A percentile compares a stretch with the other conserved stretches of the same genome.
These are phyloP conservation scores for Lachnellula hyalina DNA, from an alignment of 2,329 filamentous ascomycete species.

Conservation along the genomic window DNA sequence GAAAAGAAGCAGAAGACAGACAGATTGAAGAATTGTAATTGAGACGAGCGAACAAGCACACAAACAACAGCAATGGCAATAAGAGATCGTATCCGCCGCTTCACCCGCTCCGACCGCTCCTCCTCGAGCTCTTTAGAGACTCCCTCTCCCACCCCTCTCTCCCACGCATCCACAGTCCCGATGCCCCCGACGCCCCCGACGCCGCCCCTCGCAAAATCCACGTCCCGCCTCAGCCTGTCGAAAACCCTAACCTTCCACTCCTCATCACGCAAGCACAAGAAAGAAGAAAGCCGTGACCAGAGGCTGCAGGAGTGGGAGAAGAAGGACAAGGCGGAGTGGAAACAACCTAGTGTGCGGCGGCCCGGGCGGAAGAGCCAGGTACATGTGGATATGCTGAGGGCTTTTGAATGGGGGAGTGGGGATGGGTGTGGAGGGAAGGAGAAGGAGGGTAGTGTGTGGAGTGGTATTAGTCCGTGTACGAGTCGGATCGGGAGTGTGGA, in stretches of 20 bases:
- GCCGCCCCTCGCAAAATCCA: slow-evolving; percentile 1
- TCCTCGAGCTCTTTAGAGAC: neutral
- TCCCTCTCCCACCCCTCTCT: neutral
- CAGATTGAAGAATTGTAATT: neutral
- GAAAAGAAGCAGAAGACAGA: neutral
- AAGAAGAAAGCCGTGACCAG: slow-evolving; percentile 8
- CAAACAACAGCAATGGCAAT: slow-evolving; percentile 13
- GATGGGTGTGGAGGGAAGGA: neutral
- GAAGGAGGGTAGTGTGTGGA: slow-evolving; percentile 6
- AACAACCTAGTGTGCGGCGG: slow-evolving; percentile 2
- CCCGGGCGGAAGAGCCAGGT: slow-evolving; percentile 9
- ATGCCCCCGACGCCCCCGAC: neutral
- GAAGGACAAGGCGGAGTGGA: slow-evolving; percentile 17
- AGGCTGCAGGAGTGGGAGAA: slow-evolving; percentile 16
- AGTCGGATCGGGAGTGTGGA: slow-evolving; percentile 14
- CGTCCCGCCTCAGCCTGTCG: slow-evolving; percentile 2
- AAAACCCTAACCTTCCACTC: slow-evolving; percentile 14
- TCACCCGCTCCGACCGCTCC: slow-evolving; percentile 1
- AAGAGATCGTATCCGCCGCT: slow-evolving; percentile 13
- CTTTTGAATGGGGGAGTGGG: slow-evolving; percentile 15
- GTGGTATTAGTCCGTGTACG: slow-evolving; percentile 14
- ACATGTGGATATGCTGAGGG: slow-evolving; percentile 17
- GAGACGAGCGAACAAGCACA: neutral
- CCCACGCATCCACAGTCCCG: neutral
- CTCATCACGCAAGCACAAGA: neutral